Conservation (phyloP, 805 yeast species). For the Starmerella gropengiesseri region DNA sequence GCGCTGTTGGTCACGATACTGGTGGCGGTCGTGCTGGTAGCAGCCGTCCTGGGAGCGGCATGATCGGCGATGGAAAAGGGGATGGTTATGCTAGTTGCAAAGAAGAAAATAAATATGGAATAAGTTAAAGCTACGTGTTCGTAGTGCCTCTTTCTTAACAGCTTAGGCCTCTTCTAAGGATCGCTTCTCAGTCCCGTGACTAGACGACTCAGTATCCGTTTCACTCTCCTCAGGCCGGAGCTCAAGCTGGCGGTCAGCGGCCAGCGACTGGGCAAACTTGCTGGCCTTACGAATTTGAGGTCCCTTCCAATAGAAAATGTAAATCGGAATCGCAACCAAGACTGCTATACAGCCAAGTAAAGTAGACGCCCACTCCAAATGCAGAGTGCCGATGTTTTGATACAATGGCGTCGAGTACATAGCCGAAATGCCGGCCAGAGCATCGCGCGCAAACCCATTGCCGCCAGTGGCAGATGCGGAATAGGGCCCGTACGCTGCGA, state of each 20-base stretch:
- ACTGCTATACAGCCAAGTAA: constrained; percentile 31
- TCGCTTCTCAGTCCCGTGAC: too few species aligned
- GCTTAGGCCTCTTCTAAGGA: too few species aligned
- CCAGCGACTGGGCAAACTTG: constrained; percentile 30
- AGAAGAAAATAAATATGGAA: too few species aligned
- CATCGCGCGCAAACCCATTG: constrained; percentile 35
- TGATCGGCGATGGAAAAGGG: too few species aligned
- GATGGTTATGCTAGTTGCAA: too few species aligned
- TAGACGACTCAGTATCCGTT: not conserved
- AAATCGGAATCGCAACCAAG: constrained; percentile 31
- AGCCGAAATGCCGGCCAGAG: constrained; percentile 33
- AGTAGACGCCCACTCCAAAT: constrained; percentile 34
- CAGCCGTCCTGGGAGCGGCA: too few species aligned
- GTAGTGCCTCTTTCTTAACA: too few species aligned
- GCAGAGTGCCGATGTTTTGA: constrained; percentile 29
- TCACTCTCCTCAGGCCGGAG: not conserved
- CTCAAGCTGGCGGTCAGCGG: constrained; percentile 7
- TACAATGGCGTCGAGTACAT: constrained; percentile 31
- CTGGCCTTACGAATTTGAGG: constrained; percentile 30
- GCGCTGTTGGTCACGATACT: too few species aligned
- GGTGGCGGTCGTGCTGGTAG: too few species aligned
- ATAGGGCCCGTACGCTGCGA: constrained; percentile 34
- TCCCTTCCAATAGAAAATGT: constrained; percentile 34
- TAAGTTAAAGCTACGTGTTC: too few species aligned
- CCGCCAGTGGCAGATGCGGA: constrained; percentile 38